A percentile compares a stretch with the other conserved stretches of the same genome.
phyloP scores from a whole-genome alignment of 2,329 filamentous ascomycete genomes.

The Xylariaceae sp. region DNA sequence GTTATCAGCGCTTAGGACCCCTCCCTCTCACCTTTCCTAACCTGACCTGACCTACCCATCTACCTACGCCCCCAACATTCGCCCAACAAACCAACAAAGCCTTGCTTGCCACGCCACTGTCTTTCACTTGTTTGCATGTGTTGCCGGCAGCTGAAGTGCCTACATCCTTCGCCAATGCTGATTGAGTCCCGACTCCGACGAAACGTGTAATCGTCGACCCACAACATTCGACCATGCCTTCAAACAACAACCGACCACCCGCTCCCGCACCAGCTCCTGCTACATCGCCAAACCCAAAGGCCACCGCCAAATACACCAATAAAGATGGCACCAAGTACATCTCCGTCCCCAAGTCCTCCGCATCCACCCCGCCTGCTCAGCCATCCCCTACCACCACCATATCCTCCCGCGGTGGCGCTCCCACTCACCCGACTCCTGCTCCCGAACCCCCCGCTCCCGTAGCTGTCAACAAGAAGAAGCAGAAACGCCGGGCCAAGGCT shows the following conservation, averaged over 20 bases:
- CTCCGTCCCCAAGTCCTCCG: slow-evolving; percentile 55
- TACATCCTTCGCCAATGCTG: slow-evolving; percentile 16
- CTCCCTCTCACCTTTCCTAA: too few relatives aligned
- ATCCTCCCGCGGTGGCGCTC: slow-evolving; percentile 34
- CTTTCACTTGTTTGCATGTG: slow-evolving; percentile 1
- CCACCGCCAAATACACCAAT: slow-evolving; percentile 60
- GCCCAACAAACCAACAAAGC: too few relatives aligned
- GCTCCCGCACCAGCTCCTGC: slow-evolving; percentile 49
- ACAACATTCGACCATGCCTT: too few relatives aligned
- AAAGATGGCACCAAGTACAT: slow-evolving; percentile 69
- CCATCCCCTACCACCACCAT: slow-evolving; percentile 47
- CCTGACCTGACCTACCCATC: too few relatives aligned
- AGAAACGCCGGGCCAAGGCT: slow-evolving; percentile 85
- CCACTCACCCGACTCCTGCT: slow-evolving; percentile 26
- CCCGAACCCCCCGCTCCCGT: slow-evolving; percentile 35
- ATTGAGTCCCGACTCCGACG: too few relatives aligned
- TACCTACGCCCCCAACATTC: too few relatives aligned
- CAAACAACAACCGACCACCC: slow-evolving; percentile 51
- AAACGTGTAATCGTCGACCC: too few relatives aligned
- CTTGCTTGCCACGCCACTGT: slow-evolving; percentile 1
- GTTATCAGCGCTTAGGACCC: too few relatives aligned
- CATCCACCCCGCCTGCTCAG: slow-evolving; percentile 49
- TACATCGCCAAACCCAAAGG: slow-evolving; percentile 44
- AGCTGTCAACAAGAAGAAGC: slow-evolving; percentile 85
- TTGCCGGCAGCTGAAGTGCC: slow-evolving; percentile 15